Base-by-base conservation (phyloP, 176 grass and related monocot genomes). In the Alopecurus myosuroides region DNA sequence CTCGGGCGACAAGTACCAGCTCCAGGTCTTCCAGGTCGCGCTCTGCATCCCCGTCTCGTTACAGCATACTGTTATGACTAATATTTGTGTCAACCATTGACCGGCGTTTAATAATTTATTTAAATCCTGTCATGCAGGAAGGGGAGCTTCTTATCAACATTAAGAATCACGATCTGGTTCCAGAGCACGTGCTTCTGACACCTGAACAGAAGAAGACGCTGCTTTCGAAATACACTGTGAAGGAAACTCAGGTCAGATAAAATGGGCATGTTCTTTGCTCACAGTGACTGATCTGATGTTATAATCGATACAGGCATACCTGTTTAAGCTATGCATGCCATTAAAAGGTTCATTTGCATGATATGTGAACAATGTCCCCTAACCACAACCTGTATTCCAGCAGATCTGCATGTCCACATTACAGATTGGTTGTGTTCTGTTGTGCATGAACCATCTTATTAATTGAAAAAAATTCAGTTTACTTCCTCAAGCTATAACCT, bases 121-220 rank as follows among this genome's bases (percentile, higher is more conserved):
- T 61, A 23, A 34, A 18, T 44, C 6, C 0, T 35, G 25, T 67
- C 69, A 35, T 48, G 41, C 86, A 98, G 93, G 97, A 96, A 82
- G 58, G 87, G 19, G 97, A 98, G 81, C 89, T 98, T 73, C 88
- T 98, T 70, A 90, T 96, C 44, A 98, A 98, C 85, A 98, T 98
- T 70, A 94, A 94, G 70, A 74, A 96, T 1, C 97, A 99, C 41
- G 76, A 71, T 4, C 88, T 99, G 20, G 88, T 99, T 37, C 93
- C 93, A 12, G 84, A 99, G 20, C 97, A 99, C 44, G 88, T 85
- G 80, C 42, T 96, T 48, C 80, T 99, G 37, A 88, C 84, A 25
- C 11, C 50, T 0, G 82, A 91, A 19, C 84, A 99, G 28, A 99
- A 99, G 88, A 96, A 89, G 83, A 82, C 78, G 9, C 81, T 99